Evolutionary conservation across 371 early-diverging fungal species (phyloP).

Genomic region (Aphelidium insulamus): DNA sequence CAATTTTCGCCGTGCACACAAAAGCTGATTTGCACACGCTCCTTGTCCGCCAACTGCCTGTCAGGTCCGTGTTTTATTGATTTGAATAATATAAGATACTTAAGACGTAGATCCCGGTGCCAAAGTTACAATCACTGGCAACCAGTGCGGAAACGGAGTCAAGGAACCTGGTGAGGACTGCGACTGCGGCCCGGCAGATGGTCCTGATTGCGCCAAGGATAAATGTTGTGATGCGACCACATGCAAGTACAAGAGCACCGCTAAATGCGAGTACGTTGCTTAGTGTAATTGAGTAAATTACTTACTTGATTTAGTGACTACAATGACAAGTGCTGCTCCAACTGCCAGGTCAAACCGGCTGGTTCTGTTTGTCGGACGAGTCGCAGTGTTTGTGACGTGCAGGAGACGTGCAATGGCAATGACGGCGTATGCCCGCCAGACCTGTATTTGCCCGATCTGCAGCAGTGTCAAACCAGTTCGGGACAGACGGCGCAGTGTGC

Average conservation of each 20-base stretch:
- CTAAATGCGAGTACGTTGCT: conserved; percentile 51
- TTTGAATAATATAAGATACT: too few relatives aligned
- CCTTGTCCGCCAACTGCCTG: too few relatives aligned
- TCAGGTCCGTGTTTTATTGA: too few relatives aligned
- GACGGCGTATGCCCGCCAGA: conserved; percentile 55
- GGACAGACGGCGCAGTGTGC: too few relatives aligned
- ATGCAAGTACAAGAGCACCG: conserved; percentile 54
- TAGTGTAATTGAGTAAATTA: too few relatives aligned
- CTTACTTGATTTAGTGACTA: conserved; percentile 37
- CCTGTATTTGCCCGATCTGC: conserved; percentile 32
- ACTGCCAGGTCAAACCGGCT: conserved; percentile 40
- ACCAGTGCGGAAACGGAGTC: conserved; percentile 90
- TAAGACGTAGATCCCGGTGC: too few relatives aligned
- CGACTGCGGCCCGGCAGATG: conserved; percentile 61
- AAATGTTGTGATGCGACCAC: conserved; percentile 58
- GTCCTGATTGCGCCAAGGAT: conserved; percentile 40
- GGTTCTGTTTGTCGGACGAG: conserved; percentile 46
- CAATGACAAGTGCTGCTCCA: conserved; percentile 59
- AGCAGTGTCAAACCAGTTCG: conserved; percentile 32
- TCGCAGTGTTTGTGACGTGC: conserved; percentile 55
- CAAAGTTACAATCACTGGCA: too few relatives aligned
- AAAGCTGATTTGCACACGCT: conserved; percentile 41
- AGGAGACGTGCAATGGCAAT: conserved; percentile 54
- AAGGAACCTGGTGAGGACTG: conserved; percentile 78
- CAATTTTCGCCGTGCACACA: conserved; percentile 61